Conservation (phyloP, 495 filamentous ascomycete genomes). For the Aspergillus kassunensis region DNA sequence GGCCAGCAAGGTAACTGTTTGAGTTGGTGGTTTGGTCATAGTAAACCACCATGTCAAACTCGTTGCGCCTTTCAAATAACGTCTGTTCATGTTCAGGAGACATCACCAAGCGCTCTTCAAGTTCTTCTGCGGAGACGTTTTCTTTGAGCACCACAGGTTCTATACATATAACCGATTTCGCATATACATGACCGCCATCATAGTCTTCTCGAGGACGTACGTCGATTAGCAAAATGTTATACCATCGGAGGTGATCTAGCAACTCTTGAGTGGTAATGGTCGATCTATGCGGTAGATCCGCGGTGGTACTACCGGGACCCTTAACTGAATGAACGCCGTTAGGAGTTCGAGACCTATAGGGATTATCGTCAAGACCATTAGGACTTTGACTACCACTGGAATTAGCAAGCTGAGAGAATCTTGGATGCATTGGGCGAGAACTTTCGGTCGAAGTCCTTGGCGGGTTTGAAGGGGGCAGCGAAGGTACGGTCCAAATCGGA, state of each 20-base stretch:
- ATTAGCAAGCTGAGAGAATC: constrained; percentile 38
- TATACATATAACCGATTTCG: constrained; percentile 77
- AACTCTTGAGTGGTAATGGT: constrained; percentile 64
- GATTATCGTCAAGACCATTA: constrained; percentile 33
- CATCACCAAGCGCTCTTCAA: constrained; percentile 77
- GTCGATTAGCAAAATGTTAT: constrained; percentile 76
- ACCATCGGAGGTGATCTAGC: constrained; percentile 56
- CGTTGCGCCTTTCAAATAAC: constrained; percentile 69
- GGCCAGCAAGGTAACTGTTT: constrained; percentile 45
- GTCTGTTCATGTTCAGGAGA: constrained; percentile 69
- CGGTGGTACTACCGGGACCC: constrained; percentile 36
- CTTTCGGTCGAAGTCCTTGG: constrained; percentile 46
- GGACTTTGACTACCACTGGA: constrained; percentile 39
- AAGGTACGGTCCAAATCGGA: constrained; percentile 50
- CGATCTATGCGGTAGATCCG: constrained; percentile 56
- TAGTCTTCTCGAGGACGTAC: constrained; percentile 77
- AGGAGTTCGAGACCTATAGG: constrained; percentile 44
- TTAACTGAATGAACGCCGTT: constrained; percentile 33
- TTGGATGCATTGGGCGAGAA: constrained; percentile 29
- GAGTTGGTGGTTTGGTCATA: constrained; percentile 71
- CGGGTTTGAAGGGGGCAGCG: constrained; percentile 44
- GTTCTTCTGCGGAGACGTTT: constrained; percentile 79
- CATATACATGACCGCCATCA: constrained; percentile 82
- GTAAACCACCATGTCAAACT: constrained; percentile 84
- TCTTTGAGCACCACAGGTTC: constrained; percentile 75